Evolutionary conservation across 228 moss, liverwort and hornwort genomes (phyloP).

Genomic region (Sphagnum magellanicum): DNA sequence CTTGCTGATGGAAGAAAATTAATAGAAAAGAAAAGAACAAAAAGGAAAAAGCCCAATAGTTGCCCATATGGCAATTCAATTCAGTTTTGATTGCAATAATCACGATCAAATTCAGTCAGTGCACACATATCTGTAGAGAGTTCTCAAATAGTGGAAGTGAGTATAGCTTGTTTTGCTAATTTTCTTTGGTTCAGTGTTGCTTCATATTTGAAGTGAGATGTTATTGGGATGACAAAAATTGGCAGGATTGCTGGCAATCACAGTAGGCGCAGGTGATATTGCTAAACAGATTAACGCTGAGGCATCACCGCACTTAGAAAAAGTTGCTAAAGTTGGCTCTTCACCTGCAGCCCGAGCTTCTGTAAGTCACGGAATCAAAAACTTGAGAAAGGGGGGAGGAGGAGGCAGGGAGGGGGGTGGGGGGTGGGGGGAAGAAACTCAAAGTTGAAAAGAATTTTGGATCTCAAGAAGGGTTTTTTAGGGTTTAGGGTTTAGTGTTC

Average conservation of each 20-base stretch:
- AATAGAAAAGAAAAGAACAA: too few species aligned
- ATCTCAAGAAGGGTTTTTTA: background rate
- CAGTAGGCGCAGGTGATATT: slow-evolving; percentile 58
- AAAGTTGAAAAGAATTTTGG: background rate
- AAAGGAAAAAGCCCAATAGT: too few species aligned
- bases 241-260: slow-evolving; percentile 73
- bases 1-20: too few species aligned
- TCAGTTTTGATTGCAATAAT: too few species aligned
- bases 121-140: too few species aligned
- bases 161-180: too few species aligned
- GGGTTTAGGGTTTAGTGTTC: too few species aligned
- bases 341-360: slow-evolving; percentile 59
- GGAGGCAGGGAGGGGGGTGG: background rate
- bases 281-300: slow-evolving; percentile 48
- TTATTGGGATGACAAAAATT: background rate
- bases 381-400: background rate
- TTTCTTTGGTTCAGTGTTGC: too few species aligned
- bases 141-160: too few species aligned
- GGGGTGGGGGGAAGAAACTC: background rate
- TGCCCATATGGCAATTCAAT: too few species aligned
- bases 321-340: slow-evolving; percentile 65
- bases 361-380: slow-evolving; percentile 26
- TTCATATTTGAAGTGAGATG: too few species aligned
- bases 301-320: slow-evolving; percentile 62
- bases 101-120: too few species aligned